Evolutionary conservation across 306 rosid species (phyloP).

Genomic region (Adenanthera pavonina): DNA sequence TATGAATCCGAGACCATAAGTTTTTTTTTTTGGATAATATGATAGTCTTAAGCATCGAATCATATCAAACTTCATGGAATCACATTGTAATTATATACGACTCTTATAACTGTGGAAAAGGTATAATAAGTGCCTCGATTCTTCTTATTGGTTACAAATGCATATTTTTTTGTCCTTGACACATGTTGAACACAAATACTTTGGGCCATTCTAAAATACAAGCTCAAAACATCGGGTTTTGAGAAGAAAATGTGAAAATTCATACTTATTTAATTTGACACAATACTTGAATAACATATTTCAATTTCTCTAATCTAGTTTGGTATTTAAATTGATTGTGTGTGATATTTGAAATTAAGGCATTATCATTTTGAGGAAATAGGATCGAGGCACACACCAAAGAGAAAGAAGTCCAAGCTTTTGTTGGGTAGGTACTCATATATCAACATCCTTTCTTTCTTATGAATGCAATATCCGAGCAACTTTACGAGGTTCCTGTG

Average conservation of each 20-base stretch:
- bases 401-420: slow-evolving; percentile 1
- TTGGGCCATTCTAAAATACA: not conserved
- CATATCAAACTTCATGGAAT: no score
- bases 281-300: not conserved
- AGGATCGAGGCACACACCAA: not conserved
- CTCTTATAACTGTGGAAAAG: no score
- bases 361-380: not conserved
- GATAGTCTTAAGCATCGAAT: no score
- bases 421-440: not conserved
- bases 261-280: not conserved
- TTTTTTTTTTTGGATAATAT: no score
- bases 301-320: not conserved
- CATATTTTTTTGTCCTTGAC: not conserved
- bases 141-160: no score
- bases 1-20: not conserved
- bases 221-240: not conserved
- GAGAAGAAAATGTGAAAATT: not conserved
- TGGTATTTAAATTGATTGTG: not conserved
- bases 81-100: no score
- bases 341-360: not conserved
- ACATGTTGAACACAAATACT: not conserved
- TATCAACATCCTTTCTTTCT: not conserved
- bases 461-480: not conserved
- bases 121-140: no score
- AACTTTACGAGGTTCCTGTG: not conserved